phyloP scores from a whole-genome alignment of 2,329 filamentous ascomycete species.

The Penicillium italicum region DNA sequence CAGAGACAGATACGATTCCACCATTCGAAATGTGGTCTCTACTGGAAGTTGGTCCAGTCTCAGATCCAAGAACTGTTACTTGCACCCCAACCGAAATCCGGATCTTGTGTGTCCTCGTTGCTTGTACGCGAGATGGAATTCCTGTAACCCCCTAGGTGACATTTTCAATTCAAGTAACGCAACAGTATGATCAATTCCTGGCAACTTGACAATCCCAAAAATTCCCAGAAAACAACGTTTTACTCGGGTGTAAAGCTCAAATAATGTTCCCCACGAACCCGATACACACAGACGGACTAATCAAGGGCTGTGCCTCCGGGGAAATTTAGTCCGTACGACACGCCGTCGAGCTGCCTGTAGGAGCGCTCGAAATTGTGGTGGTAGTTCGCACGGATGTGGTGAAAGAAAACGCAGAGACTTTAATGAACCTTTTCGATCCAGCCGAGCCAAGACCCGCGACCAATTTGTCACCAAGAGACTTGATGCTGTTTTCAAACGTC shows the following conservation, averaged over 20 bases:
- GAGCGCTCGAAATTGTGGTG: background rate
- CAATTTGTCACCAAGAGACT: conserved; percentile 50
- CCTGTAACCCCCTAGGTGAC: background rate
- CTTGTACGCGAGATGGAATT: no score
- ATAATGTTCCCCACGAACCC: background rate
- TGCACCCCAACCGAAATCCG: background rate
- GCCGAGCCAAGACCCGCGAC: conserved; percentile 31
- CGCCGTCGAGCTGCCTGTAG: background rate
- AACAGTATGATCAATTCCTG: background rate
- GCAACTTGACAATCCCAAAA: background rate
- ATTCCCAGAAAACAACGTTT: background rate
- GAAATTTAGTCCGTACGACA: background rate
- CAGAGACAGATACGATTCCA: background rate
- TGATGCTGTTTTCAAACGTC: conserved; percentile 48
- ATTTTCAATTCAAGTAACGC: background rate
- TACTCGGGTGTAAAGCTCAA: background rate
- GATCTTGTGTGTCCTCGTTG: no score
- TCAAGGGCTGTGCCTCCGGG: background rate
- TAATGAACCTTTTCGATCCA: background rate
- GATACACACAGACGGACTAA: background rate
- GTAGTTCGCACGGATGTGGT: background rate
- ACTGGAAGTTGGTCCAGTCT: background rate
- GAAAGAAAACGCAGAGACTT: background rate
- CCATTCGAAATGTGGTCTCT: background rate
- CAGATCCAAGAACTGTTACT: background rate